These are phyloP conservation scores for Capronia coronata DNA, from an alignment of 2,329 filamentous ascomycete species.

Conservation along the genomic window DNA sequence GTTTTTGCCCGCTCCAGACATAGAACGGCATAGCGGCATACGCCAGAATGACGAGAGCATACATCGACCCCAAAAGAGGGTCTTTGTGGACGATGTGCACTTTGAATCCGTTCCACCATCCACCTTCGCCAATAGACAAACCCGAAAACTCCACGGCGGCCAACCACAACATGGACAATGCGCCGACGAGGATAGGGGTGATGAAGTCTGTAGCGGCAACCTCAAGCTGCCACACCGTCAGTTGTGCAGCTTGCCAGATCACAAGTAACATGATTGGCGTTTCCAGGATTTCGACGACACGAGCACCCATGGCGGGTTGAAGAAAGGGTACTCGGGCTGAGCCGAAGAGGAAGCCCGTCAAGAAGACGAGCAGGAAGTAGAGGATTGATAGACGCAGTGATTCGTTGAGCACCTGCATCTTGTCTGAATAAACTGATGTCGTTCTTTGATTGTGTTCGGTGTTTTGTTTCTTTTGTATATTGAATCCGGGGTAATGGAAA, in stretches of 20 bases:
- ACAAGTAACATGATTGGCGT: constrained; percentile 14
- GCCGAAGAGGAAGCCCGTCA: constrained; percentile 6
- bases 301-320: constrained; percentile 9
- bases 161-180: constrained; percentile 9
- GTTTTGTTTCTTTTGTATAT: neutral
- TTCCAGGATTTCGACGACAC: constrained; percentile 12
- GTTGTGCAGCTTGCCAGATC: constrained; percentile 16
- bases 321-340: constrained; percentile 8
- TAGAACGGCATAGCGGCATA: constrained; percentile 15
- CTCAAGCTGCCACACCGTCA: constrained; percentile 12
- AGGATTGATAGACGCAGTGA: constrained; percentile 1
- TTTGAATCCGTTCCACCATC: constrained; percentile 5
- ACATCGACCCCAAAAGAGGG: constrained; percentile 2
- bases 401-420: neutral
- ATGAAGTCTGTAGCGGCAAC: neutral
- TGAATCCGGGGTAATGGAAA: neutral
- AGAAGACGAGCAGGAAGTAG: constrained; percentile 10
- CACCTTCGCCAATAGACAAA: neutral
- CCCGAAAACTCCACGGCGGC: constrained; percentile 6
- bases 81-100: constrained; percentile 5
- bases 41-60: constrained; percentile 5
- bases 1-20: neutral
- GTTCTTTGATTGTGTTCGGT: neutral
- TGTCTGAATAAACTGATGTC: neutral
- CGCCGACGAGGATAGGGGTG: constrained; percentile 9